Base-by-base conservation (phyloP, 225 moss, liverwort and hornwort genomes). In the Straminergon stramineum region DNA sequence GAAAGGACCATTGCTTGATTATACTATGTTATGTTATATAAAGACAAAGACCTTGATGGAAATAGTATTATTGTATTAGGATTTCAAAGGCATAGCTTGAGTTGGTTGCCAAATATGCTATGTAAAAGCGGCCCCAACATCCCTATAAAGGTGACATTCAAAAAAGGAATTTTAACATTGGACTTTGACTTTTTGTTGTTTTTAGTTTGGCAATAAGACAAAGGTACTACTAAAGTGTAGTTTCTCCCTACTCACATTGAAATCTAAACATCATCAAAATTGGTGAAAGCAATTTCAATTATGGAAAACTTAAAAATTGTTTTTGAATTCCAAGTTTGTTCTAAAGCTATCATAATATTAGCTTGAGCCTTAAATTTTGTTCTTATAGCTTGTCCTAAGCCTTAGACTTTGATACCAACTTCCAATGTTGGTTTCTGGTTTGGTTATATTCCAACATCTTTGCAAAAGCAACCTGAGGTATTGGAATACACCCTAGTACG, bases 51-150 rank as follows among this genome's bases (percentile, higher is more conserved):
- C 2, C 55, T 16, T 15, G 22, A 75, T 85, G 53, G 52, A 71
- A 81, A 9, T 43, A 43, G 3, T 16, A 16, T 32, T 45, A 51
- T 8, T 43, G 10, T 45, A 28, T 16, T 27, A 80, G 45, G 52
- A 76, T 81, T 5, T 68, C 17, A 67, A n/a, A 84, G 18, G 32
- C n/a, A n/a, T n/a, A n/a, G n/a, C n/a, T 79, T 5, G 37, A 58
- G 34, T 10, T 63, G 23, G 31, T 76, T 13, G 13, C 2, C 13
- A 5, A 52, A 32, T 7, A 1, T 19, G 2, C 20, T 20, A 0
- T 31, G 1, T 11, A 7, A 32, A 75, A 73, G 27, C 0, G 3
- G 3, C 9, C 3, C 16, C 3, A 43, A 26, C 26, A 71, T 26
- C 41, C 41, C 1, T 71, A 1, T 24, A 26, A 23, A 71, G 48